Percentiles rank a stretch among this genome's conserved stretches.
Evolutionary conservation across 2,329 filamentous ascomycete genomes (phyloP).

Genomic region (Ophiocordyceps sinensis): DNA sequence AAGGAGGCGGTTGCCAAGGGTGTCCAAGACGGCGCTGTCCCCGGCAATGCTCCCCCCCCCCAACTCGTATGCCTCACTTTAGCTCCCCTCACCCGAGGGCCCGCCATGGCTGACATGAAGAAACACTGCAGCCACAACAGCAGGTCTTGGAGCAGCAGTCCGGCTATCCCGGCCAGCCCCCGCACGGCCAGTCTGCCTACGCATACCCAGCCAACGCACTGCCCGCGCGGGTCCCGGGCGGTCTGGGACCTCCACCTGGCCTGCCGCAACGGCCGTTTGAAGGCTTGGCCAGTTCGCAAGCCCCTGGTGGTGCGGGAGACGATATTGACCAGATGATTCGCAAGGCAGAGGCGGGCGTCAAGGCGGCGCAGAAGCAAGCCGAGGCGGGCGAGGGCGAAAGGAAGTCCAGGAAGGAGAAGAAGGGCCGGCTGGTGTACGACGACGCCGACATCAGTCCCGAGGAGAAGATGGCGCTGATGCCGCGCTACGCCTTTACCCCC

Average conservation of each 20-base stretch:
- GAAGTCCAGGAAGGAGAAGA: slow-evolving; percentile 51
- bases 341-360: slow-evolving; percentile 48
- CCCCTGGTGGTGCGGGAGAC: slow-evolving; percentile 26
- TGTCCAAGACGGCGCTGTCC: slow-evolving; percentile 20
- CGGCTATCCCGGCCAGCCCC: slow-evolving; percentile 9
- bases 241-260: slow-evolving; percentile 21
- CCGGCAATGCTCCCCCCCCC: not conserved
- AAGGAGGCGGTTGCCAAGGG: slow-evolving; percentile 32
- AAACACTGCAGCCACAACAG: slow-evolving; percentile 7
- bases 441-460: slow-evolving; percentile 72
- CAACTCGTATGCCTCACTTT: too few species aligned
- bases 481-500: slow-evolving; percentile 53
- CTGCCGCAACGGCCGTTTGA: slow-evolving; percentile 28
- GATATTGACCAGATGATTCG: slow-evolving; percentile 53
- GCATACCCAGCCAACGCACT: slow-evolving; percentile 24
- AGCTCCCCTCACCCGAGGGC: too few species aligned
- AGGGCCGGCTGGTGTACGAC: slow-evolving; percentile 63
- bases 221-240: slow-evolving; percentile 29
- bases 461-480: slow-evolving; percentile 71
- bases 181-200: slow-evolving; percentile 11
- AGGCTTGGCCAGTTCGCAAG: slow-evolving; percentile 13
- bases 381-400: slow-evolving; percentile 39
- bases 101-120: too few species aligned
- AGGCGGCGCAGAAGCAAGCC: slow-evolving; percentile 23
- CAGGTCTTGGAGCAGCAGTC: slow-evolving; percentile 10